Conservation (phyloP, 768 basidiomycete species). For the Suillus bovinus region DNA sequence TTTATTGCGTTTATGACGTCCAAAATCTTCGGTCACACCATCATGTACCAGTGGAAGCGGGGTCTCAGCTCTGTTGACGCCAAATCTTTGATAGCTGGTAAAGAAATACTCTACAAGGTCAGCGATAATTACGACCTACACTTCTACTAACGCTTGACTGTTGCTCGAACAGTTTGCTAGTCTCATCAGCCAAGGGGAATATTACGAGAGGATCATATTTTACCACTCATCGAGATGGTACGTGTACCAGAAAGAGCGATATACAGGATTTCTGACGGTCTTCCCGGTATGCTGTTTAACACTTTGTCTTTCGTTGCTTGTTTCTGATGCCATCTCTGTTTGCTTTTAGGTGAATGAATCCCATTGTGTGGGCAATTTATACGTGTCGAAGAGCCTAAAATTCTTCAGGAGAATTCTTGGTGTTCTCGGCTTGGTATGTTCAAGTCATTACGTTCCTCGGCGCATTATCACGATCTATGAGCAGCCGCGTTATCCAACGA, state of each 20-base stretch:
- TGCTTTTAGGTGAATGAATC: not conserved
- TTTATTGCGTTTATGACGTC: not conserved
- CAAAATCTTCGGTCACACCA: not conserved
- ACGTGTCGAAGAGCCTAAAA: not conserved
- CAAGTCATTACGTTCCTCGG: not conserved
- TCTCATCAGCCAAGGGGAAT: not conserved
- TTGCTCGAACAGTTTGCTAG: not conserved
- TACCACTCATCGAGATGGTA: not conserved
- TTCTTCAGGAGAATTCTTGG: not conserved
- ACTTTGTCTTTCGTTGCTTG: not conserved
- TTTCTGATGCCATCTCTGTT: not conserved
- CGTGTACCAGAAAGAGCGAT: conserved; percentile 1
- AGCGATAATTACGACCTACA: not conserved
- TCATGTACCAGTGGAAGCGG: not conserved
- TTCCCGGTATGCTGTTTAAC: not conserved
- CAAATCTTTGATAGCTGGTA: not conserved
- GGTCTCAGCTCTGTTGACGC: not conserved
- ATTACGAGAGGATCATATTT: not conserved
- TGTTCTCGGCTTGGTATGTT: not conserved
- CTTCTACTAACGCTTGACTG: not conserved
- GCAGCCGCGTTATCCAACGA: conserved; percentile 18
- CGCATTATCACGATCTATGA: not conserved
- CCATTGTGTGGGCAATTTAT: not conserved
- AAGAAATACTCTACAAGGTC: not conserved
- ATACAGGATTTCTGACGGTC: not conserved